A percentile compares a stretch with the other conserved stretches of the same genome.
phyloP scores from a whole-genome alignment of 1,284 basidiomycete species.

The Schizopora paradoxa region DNA sequence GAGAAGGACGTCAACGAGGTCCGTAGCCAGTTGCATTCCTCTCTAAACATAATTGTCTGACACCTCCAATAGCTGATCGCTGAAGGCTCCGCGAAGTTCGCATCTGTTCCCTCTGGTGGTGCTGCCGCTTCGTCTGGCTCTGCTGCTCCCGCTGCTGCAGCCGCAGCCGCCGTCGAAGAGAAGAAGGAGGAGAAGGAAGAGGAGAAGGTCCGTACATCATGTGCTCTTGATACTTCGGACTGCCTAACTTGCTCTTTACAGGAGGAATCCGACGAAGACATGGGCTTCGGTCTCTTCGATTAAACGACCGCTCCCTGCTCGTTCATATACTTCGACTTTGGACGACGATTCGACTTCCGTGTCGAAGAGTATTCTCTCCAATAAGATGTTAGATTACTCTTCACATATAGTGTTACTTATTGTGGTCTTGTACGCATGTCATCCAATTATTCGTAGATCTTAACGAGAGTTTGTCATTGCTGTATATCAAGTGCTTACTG shows the following conservation, averaged over 20 bases:
- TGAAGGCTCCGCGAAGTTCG: slow-evolving; percentile 89
- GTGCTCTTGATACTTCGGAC: background rate
- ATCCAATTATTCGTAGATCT: too few relatives aligned
- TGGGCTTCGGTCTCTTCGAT: slow-evolving; percentile 96
- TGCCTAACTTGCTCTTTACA: slow-evolving; percentile 30
- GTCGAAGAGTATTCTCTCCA: too few relatives aligned
- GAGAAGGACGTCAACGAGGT: slow-evolving; percentile 88
- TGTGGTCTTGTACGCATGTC: too few relatives aligned
- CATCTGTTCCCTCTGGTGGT: slow-evolving; percentile 87
- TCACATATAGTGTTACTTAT: too few relatives aligned
- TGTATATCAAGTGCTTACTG: too few relatives aligned
- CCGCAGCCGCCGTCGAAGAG: slow-evolving; percentile 57
- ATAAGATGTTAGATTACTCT: too few relatives aligned
- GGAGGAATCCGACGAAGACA: slow-evolving; percentile 87
- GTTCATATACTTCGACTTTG: background rate
- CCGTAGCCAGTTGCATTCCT: slow-evolving; percentile 44
- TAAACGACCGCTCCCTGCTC: slow-evolving; percentile 36
- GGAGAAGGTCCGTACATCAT: slow-evolving; percentile 54
- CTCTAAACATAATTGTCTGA: slow-evolving; percentile 9
- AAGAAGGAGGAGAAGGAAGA: slow-evolving; percentile 69
- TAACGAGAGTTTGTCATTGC: too few relatives aligned
- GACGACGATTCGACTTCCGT: too few relatives aligned
- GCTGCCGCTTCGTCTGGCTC: slow-evolving; percentile 53
- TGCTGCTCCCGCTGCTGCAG: slow-evolving; percentile 45
- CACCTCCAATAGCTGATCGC: slow-evolving; percentile 68